phyloP scores from a whole-genome alignment of 2,329 filamentous ascomycete species.

The Claviceps quebecensis region DNA sequence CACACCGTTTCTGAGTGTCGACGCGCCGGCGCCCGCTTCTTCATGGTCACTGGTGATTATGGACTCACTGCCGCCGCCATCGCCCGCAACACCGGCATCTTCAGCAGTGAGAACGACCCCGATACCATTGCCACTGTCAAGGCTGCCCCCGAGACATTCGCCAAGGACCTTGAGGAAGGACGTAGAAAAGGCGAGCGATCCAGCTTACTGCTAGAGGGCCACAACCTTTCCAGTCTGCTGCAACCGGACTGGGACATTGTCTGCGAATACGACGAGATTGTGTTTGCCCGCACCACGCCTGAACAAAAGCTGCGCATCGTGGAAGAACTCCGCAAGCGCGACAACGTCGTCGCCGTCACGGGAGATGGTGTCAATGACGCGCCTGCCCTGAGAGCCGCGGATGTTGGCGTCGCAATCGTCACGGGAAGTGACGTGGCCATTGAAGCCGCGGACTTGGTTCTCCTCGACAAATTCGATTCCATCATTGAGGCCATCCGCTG shows the following conservation, averaged over 20 bases:
- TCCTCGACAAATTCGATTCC: constrained; percentile 57
- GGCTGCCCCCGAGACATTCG: constrained; percentile 4
- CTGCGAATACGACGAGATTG: constrained; percentile 42
- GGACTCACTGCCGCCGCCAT: constrained; percentile 50
- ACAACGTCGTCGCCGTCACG: constrained; percentile 55
- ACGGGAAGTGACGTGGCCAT: constrained; percentile 52
- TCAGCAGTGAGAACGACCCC: constrained; percentile 33
- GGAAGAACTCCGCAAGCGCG: constrained; percentile 45
- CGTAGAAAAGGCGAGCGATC: constrained; percentile 10
- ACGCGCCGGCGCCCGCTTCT: constrained; percentile 30
- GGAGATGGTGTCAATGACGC: constrained; percentile 59
- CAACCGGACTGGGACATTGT: constrained; percentile 29
- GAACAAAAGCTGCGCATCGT: constrained; percentile 62
- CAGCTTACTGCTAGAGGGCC: constrained; percentile 35
- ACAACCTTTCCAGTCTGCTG: constrained; percentile 41
- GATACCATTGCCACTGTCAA: constrained; percentile 18
- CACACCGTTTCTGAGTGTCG: constrained; percentile 26
- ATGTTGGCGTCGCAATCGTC: constrained; percentile 56
- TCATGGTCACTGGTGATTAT: constrained; percentile 35
- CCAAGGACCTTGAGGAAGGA: constrained; percentile 9
- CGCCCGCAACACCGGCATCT: constrained; percentile 50
- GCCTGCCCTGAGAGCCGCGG: constrained; percentile 49
- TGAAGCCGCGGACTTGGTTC: constrained; percentile 48
- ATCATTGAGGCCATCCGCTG: constrained; percentile 50
- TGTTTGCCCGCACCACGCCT: constrained; percentile 55